Percentiles rank a stretch among this genome's conserved stretches.
Conservation (phyloP, 495 filamentous ascomycete species). For the Aspergillus leporis region DNA sequence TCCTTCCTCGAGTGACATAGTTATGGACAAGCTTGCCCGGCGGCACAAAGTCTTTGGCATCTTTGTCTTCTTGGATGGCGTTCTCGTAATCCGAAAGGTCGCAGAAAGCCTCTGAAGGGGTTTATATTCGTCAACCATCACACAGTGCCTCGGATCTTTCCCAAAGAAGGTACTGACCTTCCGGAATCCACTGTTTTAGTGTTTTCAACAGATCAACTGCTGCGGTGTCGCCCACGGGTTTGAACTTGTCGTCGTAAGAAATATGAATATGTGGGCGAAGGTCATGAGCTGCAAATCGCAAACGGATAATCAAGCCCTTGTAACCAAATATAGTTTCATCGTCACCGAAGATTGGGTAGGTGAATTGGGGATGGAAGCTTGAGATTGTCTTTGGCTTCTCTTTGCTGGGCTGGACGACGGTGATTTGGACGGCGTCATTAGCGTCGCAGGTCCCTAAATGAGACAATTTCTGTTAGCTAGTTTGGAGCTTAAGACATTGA, state of each 20-base stretch:
- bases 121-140: neutral
- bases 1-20: slow-evolving; percentile 50
- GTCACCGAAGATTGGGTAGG: slow-evolving; percentile 89
- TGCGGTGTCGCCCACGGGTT: slow-evolving; percentile 65
- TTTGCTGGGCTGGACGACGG: slow-evolving; percentile 61
- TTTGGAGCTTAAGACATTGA: slow-evolving; percentile 1
- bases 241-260: slow-evolving; percentile 72
- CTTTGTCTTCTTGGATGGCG: slow-evolving; percentile 52
- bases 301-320: slow-evolving; percentile 68
- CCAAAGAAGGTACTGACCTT: slow-evolving; percentile 46
- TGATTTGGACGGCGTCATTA: slow-evolving; percentile 72
- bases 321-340: slow-evolving; percentile 91
- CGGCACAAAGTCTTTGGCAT: slow-evolving; percentile 59
- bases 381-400: slow-evolving; percentile 57
- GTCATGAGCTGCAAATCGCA: slow-evolving; percentile 80
- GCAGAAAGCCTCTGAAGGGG: slow-evolving; percentile 61
- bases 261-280: slow-evolving; percentile 74
- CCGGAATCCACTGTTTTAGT: slow-evolving; percentile 66
- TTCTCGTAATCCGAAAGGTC: slow-evolving; percentile 59
- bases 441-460: slow-evolving; percentile 69
- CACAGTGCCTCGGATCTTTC: neutral
- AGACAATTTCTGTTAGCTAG: slow-evolving; percentile 13
- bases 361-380: slow-evolving; percentile 81
- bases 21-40: slow-evolving; percentile 55
- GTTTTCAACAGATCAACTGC: slow-evolving; percentile 65